Evolutionary conservation across 1,139 yeast genomes (phyloP), one percentile per base, ranked within the genome.

Genomic region (Lizanozyma gosingica): DNA sequence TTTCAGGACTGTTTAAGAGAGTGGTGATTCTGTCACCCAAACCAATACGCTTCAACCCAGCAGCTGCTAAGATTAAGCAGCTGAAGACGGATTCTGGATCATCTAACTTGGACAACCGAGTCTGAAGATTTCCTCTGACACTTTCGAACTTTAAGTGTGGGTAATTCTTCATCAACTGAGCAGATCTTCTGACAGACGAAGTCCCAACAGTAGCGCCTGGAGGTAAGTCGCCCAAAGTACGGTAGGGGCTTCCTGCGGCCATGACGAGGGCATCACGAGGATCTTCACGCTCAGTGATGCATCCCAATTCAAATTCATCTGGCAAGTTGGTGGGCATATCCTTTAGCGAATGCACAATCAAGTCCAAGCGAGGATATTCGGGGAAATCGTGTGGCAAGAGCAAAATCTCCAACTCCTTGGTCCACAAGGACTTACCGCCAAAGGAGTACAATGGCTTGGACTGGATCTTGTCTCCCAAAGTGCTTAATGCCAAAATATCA

Each of bases 371-470:
- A 41, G 86, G 85, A 49, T 71, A 78, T 39, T 65, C 71, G 36
- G 65, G 73, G n/a, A 78, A 87, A 35, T 80, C 66, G 40, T 74
- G 65, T 46, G 74, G 75, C 48, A 84, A 69, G 41, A 92, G 66
- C 41, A 88, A 65, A 29, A 80, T 82, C 61, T 92, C 98, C 45
- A 92, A 71, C 60, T 92, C 98, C 56, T 87, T 85, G 9, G 98
- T 92, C 98, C 98, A 92, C 36, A 92, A 63, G 1, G 96, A 80
- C 59, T 92, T 92, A 18, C 98, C 98, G 34, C 97, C 97, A 63
- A 92, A 92, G 4, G 95, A 77, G 60, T 92, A 94, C 41, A 92
- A 70, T 3, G 98, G 97, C 54, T 80, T 82, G 52, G 76, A 76
- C 57, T 80, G 92, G 34, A 83, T 81, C 57, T 85, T 83, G 64